Evolutionary conservation across 805 yeast genomes (phyloP), one percentile per base, ranked within the genome.

Genomic region (Candida pseudofarinosa): DNA sequence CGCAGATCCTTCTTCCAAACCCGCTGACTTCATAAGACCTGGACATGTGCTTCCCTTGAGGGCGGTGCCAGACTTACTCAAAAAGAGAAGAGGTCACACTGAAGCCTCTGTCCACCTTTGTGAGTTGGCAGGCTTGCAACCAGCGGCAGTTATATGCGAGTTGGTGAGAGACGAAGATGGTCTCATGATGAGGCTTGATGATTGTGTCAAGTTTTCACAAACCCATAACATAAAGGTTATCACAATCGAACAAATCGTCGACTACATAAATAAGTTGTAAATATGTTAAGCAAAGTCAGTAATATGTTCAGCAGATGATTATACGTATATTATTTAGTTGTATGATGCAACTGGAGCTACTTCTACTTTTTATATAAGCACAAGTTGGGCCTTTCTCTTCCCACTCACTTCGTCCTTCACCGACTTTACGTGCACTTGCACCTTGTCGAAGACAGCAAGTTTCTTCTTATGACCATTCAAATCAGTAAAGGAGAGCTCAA

Each of bases 61-160:
- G 53, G 98, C 98, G 2, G 85, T 76, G 16, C 85, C 85, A 18
- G 96, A 96, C 1, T 83, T 95, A 40, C 80, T 93, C 44, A 70
- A 81, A 43, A 67, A 70, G 39, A 85, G 99, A 72, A 73, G 86
- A 44, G 99, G 99, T 13, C 99, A 93, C 62, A 93, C 99, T 8
- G 99, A 93, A 68, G 98, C 99, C 14, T 89, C 88, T 19, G 95
- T 93, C 6, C 96, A 91, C 59, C 73, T 93, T 49, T 83, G 96
- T 59, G 68, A 70, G 55, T 71, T 90, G 55, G 76, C 91, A 4
- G 89, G 88, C 0, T 71, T 86, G 52, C 78, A 79, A 49, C 95
- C 93, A 1, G 99, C 88, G 1, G 95, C 86, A 13, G 93, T 85
- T 31, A 91, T 93, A 53, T 87, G 98, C 63, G 99, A 93, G 69